Base-by-base conservation (phyloP, 2,329 filamentous ascomycete genomes). In the Epichloe elymi region DNA sequence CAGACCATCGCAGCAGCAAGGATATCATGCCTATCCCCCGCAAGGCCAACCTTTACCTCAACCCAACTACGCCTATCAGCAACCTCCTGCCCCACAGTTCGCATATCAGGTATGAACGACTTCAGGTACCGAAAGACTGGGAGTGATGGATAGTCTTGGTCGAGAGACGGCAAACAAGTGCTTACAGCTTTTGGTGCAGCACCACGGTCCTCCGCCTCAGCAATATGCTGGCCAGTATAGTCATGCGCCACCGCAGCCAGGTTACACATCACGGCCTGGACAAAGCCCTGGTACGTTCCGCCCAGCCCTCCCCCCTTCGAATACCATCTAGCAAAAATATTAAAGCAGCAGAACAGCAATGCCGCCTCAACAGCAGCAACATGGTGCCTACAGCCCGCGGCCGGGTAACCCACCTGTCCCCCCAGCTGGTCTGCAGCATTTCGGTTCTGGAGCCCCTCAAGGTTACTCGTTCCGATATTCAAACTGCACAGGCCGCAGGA, bases 391-490 rank as follows among this genome's bases (percentile, higher is more conserved):
- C 38, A 46, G 44, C 44, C 43, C 46, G 17, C 45, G 44, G 17
- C 45, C 41, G 4, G 41, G 38, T 15, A 39, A 71, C 8, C 86
- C 86, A 48, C 75, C 82, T 2, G 78, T 83, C 48, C 86, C 86
- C 7, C 84, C 85, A 17, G 65, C 74, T 52, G 71, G 76, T 50
- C 75, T 83, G 56, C 86, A 90, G 64, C 73, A 77, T 55, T 93
- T 93, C 62, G 87, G 89, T 51, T 75, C 82, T 54, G 89, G 88
- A 52, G 89, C 90, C 14, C 89, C 89, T 17, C 75, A 81, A 56
- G 77, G 76, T 60, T 95, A 95, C 67, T 80, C 75, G 43, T 97
- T 90, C 68, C 86, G 91, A 67, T 96, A 96, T 68, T 95, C 89
- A 45, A 85, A 85, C 58, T 97, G 90, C 66, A 94, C 86, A 5